Evolutionary conservation across 2,329 filamentous ascomycete genomes (phyloP).

Genomic region (Xylaria sp.): DNA sequence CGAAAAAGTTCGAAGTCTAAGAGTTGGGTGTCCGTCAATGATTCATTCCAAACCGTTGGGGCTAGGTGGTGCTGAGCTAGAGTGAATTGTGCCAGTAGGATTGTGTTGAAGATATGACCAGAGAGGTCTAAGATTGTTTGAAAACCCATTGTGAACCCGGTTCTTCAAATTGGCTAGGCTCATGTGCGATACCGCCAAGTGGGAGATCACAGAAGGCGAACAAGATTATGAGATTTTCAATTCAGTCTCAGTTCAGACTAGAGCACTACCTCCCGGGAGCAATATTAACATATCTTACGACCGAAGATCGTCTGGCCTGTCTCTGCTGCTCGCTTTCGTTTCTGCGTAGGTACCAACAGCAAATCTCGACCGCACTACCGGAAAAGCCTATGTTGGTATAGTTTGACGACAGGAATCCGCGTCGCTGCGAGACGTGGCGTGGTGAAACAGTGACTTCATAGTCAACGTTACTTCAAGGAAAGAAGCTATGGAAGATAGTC

Average conservation of each 20-base stretch:
- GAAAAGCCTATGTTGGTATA: background rate
- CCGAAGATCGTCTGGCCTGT: background rate
- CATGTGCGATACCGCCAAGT: background rate
- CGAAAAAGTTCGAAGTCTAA: constrained; percentile 11
- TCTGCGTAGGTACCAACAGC: background rate
- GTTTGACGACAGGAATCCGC: background rate
- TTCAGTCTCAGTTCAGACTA: background rate
- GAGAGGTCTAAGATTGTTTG: background rate
- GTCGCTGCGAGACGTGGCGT: background rate
- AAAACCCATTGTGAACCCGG: background rate
- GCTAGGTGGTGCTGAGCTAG: constrained; percentile 7
- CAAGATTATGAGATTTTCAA: background rate
- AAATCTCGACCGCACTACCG: background rate
- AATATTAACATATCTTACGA: background rate
- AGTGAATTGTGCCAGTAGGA: background rate
- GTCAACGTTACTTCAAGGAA: background rate
- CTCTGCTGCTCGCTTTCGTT: background rate
- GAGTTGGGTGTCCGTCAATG: constrained; percentile 4
- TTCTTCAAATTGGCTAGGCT: background rate
- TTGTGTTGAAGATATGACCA: background rate
- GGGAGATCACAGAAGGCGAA: background rate
- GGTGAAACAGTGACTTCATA: background rate
- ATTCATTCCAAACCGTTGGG: constrained; percentile 9
- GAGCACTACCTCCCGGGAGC: background rate
- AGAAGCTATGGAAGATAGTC: too few relatives aligned